phyloP scores from a whole-genome alignment of 768 basidiomycete species.

The Brasilioporus rufonigricans region DNA sequence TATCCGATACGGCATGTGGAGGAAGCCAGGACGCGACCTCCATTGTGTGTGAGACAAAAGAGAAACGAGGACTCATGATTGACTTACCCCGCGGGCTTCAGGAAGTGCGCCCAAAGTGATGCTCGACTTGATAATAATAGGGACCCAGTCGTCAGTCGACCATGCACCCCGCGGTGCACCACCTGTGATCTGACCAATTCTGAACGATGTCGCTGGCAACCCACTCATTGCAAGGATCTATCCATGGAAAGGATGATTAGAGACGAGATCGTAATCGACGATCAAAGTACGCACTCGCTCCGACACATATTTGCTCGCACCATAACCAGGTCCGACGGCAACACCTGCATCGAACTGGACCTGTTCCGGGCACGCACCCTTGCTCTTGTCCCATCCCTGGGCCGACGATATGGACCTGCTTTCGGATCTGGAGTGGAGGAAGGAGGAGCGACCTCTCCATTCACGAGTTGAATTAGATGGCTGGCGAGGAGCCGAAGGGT shows the following conservation, averaged over 20 bases:
- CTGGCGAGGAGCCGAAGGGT: constrained; percentile 31
- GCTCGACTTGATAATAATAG: constrained; percentile 36
- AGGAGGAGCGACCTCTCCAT: background rate
- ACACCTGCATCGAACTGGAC: too few species aligned
- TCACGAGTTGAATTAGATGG: constrained; percentile 17
- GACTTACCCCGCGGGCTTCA: constrained; percentile 28
- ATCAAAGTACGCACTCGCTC: constrained; percentile 11
- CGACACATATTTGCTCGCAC: constrained; percentile 31
- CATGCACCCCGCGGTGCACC: constrained; percentile 34
- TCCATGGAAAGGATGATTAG: background rate
- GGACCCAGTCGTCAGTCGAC: constrained; percentile 38
- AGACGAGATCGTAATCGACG: fast-evolving
- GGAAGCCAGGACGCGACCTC: constrained; percentile 33
- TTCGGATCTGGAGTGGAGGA: background rate
- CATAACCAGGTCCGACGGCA: too few species aligned
- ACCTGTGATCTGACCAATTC: constrained; percentile 39
- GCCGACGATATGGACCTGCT: constrained; percentile 33
- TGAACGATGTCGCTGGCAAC: constrained; percentile 32
- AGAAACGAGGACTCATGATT: background rate
- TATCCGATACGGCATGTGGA: constrained; percentile 24
- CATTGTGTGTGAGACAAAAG: background rate
- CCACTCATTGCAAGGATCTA: constrained; percentile 34
- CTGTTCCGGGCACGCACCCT: constrained; percentile 34
- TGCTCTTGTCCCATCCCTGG: constrained; percentile 32
- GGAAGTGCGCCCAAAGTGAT: constrained; percentile 31